These are phyloP conservation scores for Rutstroemia sp. DNA, from an alignment of 2,329 filamentous ascomycete genomes.

Conservation along the genomic window DNA sequence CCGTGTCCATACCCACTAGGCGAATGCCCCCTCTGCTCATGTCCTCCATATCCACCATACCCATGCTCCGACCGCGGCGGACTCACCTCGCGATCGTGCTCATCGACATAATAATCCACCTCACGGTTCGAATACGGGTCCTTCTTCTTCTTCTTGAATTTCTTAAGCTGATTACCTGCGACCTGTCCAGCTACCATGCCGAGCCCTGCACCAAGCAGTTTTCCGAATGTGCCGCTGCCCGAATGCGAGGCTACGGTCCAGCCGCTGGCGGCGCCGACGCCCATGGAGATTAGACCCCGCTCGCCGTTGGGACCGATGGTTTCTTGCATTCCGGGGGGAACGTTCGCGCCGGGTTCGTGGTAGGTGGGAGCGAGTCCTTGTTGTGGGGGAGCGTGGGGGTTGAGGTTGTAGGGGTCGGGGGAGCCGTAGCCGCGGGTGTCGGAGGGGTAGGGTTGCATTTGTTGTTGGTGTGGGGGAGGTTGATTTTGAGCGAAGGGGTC, in stretches of 20 bases:
- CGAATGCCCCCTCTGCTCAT: neutral
- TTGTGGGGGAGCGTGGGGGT: neutral
- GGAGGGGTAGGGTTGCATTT: neutral
- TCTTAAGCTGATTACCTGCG: conserved; percentile 2
- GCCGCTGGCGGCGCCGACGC: conserved; percentile 1
- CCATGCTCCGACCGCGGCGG: neutral
- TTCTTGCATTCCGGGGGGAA: neutral
- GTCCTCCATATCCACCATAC: neutral
- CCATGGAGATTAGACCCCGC: conserved; percentile 2
- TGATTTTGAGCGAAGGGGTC: neutral
- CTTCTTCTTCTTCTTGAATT: conserved; percentile 3
- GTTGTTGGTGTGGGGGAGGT: neutral
- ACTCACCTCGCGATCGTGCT: neutral
- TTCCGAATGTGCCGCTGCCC: neutral
- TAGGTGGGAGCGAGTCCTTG: neutral
- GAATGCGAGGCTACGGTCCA: neutral
- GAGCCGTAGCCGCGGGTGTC: neutral
- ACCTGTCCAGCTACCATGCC: conserved; percentile 1
- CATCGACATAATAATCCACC: neutral
- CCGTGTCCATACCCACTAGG: neutral
- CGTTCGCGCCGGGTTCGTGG: conserved; percentile 1
- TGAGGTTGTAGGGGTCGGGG: neutral
- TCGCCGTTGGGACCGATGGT: conserved; percentile 1
- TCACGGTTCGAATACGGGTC: neutral
- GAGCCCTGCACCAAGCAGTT: neutral